phyloP scores from a whole-genome alignment of 345 rosid genomes.

The Pugionium cornutum region DNA sequence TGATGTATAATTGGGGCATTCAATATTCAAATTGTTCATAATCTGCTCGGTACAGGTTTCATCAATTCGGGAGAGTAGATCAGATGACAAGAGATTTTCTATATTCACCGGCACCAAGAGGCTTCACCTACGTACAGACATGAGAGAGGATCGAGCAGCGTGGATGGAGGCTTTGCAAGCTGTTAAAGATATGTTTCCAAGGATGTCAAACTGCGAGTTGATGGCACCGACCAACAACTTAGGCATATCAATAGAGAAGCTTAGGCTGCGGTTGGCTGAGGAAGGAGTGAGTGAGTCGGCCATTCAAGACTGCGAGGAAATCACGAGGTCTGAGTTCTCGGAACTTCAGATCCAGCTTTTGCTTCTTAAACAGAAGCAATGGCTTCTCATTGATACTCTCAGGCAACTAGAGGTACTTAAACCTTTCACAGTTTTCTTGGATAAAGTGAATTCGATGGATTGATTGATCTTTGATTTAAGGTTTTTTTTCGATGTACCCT shows the following conservation, averaged over 20 bases:
- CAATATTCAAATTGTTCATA: background rate
- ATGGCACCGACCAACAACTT: constrained; percentile 69
- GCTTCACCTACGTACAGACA: constrained; percentile 83
- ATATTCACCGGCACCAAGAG: constrained; percentile 90
- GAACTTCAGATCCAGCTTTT: constrained; percentile 68
- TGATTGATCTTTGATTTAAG: background rate
- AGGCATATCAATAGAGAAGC: constrained; percentile 66
- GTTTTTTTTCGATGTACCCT: background rate
- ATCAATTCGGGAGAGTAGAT: constrained; percentile 78
- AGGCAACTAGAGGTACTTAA: constrained; percentile 86
- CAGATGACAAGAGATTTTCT: constrained; percentile 94
- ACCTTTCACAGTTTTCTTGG: background rate
- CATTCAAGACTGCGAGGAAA: constrained; percentile 86
- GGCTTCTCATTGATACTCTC: constrained; percentile 77
- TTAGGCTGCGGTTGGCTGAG: constrained; percentile 67
- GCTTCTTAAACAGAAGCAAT: constrained; percentile 85
- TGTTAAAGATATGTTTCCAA: constrained; percentile 90
- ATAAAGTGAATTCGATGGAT: too few species aligned
- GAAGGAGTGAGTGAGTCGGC: constrained; percentile 74
- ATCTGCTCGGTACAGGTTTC: constrained; percentile 47
- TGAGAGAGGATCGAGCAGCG: constrained; percentile 65
- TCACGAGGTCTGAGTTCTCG: constrained; percentile 74
- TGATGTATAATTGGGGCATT: too few species aligned
- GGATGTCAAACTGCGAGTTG: constrained; percentile 87
- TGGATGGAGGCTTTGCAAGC: constrained; percentile 96